These are phyloP conservation scores for Pleurotus giganteus DNA, from an alignment of 768 basidiomycete species.

Conservation along the genomic window DNA sequence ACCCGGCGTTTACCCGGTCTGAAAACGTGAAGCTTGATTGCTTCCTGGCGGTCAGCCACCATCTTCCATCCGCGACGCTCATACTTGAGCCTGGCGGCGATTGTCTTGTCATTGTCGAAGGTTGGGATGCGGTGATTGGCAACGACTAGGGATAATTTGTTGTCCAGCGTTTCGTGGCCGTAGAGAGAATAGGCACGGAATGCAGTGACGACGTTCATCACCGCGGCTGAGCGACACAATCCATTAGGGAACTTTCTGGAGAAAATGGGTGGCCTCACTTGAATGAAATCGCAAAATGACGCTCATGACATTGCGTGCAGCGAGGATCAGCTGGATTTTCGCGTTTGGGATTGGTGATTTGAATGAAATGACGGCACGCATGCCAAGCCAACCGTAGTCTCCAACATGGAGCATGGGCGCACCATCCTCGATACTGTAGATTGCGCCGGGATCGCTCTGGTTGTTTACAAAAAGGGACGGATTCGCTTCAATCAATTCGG, in stretches of 20 bases:
- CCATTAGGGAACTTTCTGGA: not conserved
- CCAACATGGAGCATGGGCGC: constrained; percentile 6
- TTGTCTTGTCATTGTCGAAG: not conserved
- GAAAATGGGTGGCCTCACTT: constrained; percentile 12
- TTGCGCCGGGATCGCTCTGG: constrained; percentile 8
- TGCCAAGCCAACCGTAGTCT: not conserved
- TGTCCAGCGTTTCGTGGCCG: not conserved
- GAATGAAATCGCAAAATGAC: constrained; percentile 23
- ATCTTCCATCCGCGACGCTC: constrained; percentile 4
- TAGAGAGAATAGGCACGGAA: not conserved
- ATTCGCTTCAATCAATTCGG: not conserved
- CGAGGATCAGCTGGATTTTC: constrained; percentile 38
- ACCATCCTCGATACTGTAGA: not conserved
- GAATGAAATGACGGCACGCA: not conserved
- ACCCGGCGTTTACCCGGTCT: not conserved
- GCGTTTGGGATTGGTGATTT: not conserved
- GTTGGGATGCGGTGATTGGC: not conserved
- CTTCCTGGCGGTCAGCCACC: not conserved
- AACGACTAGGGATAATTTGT: not conserved
- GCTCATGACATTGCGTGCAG: constrained; percentile 25
- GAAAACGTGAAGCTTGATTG: not conserved
- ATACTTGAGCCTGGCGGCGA: not conserved
- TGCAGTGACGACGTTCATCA: constrained; percentile 2
- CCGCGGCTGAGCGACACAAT: not conserved
- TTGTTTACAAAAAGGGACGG: not conserved